phyloP scores from a whole-genome alignment of 257 asterid genomes.

The Phtheirospermum japonicum region DNA sequence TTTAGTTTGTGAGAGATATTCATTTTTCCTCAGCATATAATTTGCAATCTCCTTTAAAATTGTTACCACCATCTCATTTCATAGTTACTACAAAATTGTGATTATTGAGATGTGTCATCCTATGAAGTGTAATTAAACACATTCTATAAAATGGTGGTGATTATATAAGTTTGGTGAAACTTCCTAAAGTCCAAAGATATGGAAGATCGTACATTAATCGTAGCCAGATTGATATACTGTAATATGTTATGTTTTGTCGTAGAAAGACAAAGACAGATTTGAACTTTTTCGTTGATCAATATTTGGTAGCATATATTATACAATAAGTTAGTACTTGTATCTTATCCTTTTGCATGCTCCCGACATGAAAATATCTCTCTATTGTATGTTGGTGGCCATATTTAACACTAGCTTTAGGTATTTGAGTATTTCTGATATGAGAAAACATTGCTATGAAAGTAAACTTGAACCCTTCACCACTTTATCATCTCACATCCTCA shows the following conservation, averaged over 20 bases:
- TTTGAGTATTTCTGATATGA: no score
- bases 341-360: background rate
- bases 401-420: no score
- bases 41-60: background rate
- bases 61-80: background rate
- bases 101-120: no score
- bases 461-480: no score
- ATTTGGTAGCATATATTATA: no score
- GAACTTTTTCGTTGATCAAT: conserved; percentile 22
- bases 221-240: background rate
- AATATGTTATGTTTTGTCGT: background rate
- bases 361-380: background rate
- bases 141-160: no score
- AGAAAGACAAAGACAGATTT: conserved; percentile 18
- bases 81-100: background rate
- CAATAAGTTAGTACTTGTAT: background rate
- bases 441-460: no score
- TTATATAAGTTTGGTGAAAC: no score
- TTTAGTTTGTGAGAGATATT: background rate
- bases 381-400: no score
- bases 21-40: background rate
- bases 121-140: no score
- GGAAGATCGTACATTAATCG: background rate
- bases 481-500: no score
- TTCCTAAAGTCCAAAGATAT: no score